Conservation (phyloP, 805 yeast genomes). For the Grigorovia yakushimaensis region DNA sequence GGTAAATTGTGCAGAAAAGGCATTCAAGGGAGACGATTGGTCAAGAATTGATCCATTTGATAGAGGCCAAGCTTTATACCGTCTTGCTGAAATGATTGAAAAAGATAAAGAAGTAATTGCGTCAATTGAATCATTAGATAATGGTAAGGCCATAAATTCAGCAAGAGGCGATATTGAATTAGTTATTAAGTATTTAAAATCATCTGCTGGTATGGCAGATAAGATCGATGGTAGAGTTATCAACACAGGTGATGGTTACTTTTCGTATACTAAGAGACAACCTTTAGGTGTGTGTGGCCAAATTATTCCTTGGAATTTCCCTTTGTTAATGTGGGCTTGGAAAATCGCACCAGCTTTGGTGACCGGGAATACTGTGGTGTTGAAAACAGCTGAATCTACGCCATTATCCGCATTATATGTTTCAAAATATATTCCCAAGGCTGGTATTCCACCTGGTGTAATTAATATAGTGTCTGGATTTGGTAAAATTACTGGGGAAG, state of each 20-base stretch:
- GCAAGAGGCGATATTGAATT: slow-evolving; percentile 49
- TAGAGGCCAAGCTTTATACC: slow-evolving; percentile 33
- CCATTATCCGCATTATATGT: slow-evolving; percentile 35
- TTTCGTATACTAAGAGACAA: slow-evolving; percentile 38
- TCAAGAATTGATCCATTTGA: slow-evolving; percentile 34
- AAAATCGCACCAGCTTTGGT: slow-evolving; percentile 44
- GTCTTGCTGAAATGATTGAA: slow-evolving; percentile 39
- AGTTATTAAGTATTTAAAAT: slow-evolving; percentile 43
- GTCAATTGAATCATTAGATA: slow-evolving; percentile 45
- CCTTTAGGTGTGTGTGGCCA: slow-evolving; percentile 42
- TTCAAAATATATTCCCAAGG: slow-evolving; percentile 31
- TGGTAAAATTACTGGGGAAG: slow-evolving; percentile 33
- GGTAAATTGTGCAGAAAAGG: slow-evolving; percentile 39
- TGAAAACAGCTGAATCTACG: slow-evolving; percentile 38
- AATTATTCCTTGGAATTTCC: slow-evolving; percentile 41
- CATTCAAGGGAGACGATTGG: slow-evolving; percentile 35
- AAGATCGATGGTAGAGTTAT: slow-evolving; percentile 49
- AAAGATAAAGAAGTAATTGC: slow-evolving; percentile 40
- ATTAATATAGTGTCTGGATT: slow-evolving; percentile 35
- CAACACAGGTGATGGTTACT: slow-evolving; percentile 48
- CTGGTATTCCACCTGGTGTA: slow-evolving; percentile 39
- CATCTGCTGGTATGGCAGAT: slow-evolving; percentile 64
- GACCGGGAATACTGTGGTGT: slow-evolving; percentile 35
- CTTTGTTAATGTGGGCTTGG: slow-evolving; percentile 39
- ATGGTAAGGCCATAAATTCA: slow-evolving; percentile 42